A percentile compares a stretch with the other conserved stretches of the same genome.
phyloP scores from a whole-genome alignment of 2,329 filamentous ascomycete species.

The Alternaria sp. region DNA sequence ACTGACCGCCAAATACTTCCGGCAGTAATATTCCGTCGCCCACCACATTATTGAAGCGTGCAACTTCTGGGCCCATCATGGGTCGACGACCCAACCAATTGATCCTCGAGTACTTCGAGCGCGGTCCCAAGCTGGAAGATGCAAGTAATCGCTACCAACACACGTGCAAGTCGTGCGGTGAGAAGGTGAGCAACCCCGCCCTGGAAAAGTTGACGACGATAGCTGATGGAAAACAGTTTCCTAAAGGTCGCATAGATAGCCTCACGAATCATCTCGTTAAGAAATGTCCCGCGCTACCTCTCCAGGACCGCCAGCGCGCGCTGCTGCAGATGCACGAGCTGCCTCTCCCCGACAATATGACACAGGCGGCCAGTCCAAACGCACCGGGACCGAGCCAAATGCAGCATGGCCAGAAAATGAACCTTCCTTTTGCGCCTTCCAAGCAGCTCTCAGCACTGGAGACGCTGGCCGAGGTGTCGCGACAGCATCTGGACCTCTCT shows the following conservation, averaged over 20 bases:
- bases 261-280: conserved; percentile 83
- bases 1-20: conserved; percentile 19
- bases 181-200: conserved; percentile 61
- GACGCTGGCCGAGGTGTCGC: conserved; percentile 86
- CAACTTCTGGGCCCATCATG: conserved; percentile 59
- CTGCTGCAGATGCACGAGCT: conserved; percentile 76
- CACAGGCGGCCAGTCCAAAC: conserved; percentile 28
- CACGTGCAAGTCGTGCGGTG: conserved; percentile 86
- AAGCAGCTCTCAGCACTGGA: conserved; percentile 80
- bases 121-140: conserved; percentile 85
- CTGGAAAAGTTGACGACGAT: conserved; percentile 18
- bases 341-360: conserved; percentile 54
- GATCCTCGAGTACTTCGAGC: conserved; percentile 87
- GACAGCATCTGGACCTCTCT: conserved; percentile 70
- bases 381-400: conserved; percentile 26
- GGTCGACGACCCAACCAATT: conserved; percentile 84
- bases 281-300: conserved; percentile 81
- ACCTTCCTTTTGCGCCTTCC: conserved; percentile 54
- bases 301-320: conserved; percentile 78
- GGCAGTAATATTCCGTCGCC: conserved; percentile 18
- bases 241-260: conserved; percentile 86
- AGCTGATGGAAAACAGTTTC: conserved; percentile 63
- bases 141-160: conserved; percentile 92
- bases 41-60: conserved; percentile 11
- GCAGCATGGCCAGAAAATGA: conserved; percentile 44